These are phyloP conservation scores for Suillus luteus DNA, from an alignment of 768 basidiomycete species.

Conservation along the genomic window DNA sequence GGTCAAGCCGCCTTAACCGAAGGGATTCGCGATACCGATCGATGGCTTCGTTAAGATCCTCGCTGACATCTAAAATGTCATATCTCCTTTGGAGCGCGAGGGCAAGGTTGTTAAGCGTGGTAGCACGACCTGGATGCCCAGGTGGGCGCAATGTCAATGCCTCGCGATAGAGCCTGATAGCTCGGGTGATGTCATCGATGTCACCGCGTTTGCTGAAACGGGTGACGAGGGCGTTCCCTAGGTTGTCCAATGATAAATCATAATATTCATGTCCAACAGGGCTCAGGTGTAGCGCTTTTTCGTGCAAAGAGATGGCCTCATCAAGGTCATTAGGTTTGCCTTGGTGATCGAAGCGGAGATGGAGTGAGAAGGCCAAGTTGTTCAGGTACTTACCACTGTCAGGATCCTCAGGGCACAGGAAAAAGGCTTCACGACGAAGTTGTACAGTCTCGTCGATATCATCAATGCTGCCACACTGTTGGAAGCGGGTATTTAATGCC, in stretches of 20 bases:
- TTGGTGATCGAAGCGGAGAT: not conserved
- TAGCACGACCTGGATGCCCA: not conserved
- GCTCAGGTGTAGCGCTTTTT: not conserved
- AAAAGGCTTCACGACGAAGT: not conserved
- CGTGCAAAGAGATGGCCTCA: not conserved
- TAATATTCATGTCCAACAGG: not conserved
- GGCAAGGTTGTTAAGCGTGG: not conserved
- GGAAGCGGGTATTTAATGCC: fast-evolving
- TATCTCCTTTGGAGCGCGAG: not conserved
- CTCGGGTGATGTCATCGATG: not conserved
- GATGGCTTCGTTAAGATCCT: not conserved
- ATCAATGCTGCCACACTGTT: not conserved
- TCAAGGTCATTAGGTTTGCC: not conserved
- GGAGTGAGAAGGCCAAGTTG: not conserved
- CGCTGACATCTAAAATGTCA: not conserved
- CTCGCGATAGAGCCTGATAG: not conserved
- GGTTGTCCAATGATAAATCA: not conserved
- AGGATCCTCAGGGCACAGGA: not conserved
- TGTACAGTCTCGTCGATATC: not conserved
- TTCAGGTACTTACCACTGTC: not conserved
- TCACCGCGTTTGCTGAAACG: not conserved
- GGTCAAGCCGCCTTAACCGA: not conserved
- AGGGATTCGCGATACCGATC: not conserved
- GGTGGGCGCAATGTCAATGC: not conserved
- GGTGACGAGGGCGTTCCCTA: not conserved